Evolutionary conservation across 257 asterid genomes (phyloP), one percentile per base, ranked within the genome.

Genomic region (Linderniella brevidens): DNA sequence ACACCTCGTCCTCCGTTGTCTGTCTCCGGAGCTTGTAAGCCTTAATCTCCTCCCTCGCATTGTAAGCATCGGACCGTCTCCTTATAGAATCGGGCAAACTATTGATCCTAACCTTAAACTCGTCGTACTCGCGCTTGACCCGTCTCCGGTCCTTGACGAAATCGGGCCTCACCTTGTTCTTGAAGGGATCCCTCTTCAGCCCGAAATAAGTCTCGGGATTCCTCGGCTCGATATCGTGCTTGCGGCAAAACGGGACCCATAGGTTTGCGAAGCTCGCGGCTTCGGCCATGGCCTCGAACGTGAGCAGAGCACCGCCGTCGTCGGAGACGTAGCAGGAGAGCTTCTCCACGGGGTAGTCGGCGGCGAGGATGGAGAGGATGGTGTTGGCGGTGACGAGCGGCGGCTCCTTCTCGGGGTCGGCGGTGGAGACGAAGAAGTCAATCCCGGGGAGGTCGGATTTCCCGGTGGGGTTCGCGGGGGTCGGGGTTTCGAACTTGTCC

Each of bases 391-490:
- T 82, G 11, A 82, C 92, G 1, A 82, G 79, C 0, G 94, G 94
- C 12, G 94, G 92, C 65, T 82, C 94, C 57, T 82, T 82, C 42
- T 75, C 92, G 6, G 94, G 92, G 61, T 82, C 94, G n/a, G 92
- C 94, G 3, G 94, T 82, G 13, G 92, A 78, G 46, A 82, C 94
- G 32, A 69, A 82, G 9, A 82, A 29, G 41, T 82, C 94, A 1
- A 81, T 40, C 1, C 93, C 93, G 0, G 93, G 93, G 43, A 81
- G 86, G 63, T 81, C 90, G 17, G 90, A 81, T 66, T 76, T 76
- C 12, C 80, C 86, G 13, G 71, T 64, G 14, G 80, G 92, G 46
- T 79, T 79, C 19, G 68, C 15, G 1, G 61, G 76, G 32, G 52
- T 60, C 0, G 82, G 78, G 8, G 68, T 63, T 57, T 80, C 93